Percentiles rank a stretch among this genome's conserved stretches.
These are phyloP conservation scores for Diplodia corticola DNA, from an alignment of 2,329 filamentous ascomycete species.

Conservation along the genomic window DNA sequence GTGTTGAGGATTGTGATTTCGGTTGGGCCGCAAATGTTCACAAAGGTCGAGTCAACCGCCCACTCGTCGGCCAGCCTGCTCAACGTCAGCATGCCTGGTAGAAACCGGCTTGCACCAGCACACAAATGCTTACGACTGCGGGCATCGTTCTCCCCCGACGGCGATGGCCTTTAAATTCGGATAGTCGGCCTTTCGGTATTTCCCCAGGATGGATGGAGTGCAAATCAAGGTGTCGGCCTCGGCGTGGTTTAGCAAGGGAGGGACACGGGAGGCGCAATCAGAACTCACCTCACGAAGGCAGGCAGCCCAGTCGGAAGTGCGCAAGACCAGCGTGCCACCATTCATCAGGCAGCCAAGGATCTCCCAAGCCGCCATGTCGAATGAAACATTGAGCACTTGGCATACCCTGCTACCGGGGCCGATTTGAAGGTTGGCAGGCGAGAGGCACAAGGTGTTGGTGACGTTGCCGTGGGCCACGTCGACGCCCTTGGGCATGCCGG, in stretches of 20 bases:
- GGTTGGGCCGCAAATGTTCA: slow-evolving; percentile 61
- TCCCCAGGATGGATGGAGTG: slow-evolving; percentile 57
- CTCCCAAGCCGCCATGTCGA: slow-evolving; percentile 65
- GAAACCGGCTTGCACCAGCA: neutral
- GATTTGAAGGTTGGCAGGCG: slow-evolving; percentile 55
- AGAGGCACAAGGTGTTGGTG: slow-evolving; percentile 54
- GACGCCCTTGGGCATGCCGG: slow-evolving; percentile 60
- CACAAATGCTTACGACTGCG: slow-evolving; percentile 41
- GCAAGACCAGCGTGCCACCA: slow-evolving; percentile 56
- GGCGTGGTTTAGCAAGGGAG: neutral
- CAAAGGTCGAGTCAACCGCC: slow-evolving; percentile 42
- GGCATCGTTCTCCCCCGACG: slow-evolving; percentile 58
- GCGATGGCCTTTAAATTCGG: slow-evolving; percentile 56
- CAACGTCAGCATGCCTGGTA: neutral
- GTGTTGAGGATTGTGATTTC: slow-evolving; percentile 63
- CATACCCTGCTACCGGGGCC: slow-evolving; percentile 53
- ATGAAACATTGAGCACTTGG: slow-evolving; percentile 59
- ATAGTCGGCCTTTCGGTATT: slow-evolving; percentile 50
- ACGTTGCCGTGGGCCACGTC: slow-evolving; percentile 59
- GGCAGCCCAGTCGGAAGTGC: slow-evolving; percentile 53
- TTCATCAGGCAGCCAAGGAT: slow-evolving; percentile 60
- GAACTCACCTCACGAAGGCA: slow-evolving; percentile 48
- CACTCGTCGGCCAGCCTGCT: slow-evolving; percentile 57
- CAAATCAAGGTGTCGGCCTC: slow-evolving; percentile 57
- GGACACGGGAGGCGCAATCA: neutral